Evolutionary conservation across 2,329 filamentous ascomycete species (phyloP).

Genomic region (Tolypocladium inflatum): DNA sequence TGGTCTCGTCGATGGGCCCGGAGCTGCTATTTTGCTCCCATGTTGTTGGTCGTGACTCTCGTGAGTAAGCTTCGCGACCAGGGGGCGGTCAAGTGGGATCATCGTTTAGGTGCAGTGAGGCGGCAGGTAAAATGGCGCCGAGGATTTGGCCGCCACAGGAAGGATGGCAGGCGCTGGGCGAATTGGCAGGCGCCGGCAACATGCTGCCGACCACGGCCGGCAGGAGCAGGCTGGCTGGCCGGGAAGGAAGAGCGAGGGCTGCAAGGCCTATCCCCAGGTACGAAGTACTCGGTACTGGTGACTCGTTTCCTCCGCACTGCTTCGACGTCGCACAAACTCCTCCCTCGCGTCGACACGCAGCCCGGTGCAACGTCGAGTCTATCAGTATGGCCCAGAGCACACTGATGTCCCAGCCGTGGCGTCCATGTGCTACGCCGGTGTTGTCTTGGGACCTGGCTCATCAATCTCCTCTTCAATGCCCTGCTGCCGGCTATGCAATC

Average conservation of each 20-base stretch:
- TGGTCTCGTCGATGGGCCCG: background rate
- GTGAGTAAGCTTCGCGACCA: background rate
- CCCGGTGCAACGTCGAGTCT: background rate
- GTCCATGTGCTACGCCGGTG: background rate
- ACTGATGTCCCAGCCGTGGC: background rate
- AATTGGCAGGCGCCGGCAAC: background rate
- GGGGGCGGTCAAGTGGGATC: background rate
- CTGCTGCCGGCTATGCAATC: background rate
- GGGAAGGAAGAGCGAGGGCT: background rate
- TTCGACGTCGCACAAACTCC: background rate
- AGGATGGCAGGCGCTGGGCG: background rate
- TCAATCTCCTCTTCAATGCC: too few relatives aligned
- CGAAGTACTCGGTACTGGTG: background rate
- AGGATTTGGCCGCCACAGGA: conserved; percentile 3
- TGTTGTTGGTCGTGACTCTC: background rate
- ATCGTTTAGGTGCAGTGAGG: background rate
- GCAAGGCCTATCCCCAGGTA: too few relatives aligned
- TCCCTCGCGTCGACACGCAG: background rate
- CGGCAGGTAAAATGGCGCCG: conserved; percentile 3
- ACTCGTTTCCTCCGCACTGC: background rate
- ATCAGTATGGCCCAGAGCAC: background rate
- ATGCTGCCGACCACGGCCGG: background rate
- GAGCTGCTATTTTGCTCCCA: background rate
- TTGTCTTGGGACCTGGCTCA: background rate
- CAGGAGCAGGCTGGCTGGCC: background rate